phyloP scores from a whole-genome alignment of 257 asterid genomes.

The Solanum dulcamara region DNA sequence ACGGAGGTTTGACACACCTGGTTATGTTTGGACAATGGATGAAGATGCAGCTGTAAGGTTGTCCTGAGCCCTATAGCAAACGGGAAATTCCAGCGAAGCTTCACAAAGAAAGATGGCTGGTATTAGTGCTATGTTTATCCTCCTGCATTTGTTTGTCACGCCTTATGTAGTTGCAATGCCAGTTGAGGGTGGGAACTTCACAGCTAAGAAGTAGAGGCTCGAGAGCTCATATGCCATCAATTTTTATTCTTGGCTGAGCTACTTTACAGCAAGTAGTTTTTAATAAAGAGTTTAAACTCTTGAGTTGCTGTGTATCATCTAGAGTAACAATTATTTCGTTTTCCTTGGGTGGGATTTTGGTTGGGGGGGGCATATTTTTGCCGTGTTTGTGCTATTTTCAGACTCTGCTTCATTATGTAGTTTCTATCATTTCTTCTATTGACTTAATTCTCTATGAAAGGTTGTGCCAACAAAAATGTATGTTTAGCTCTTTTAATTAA shows the following conservation, averaged over 20 bases:
- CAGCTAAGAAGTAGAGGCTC: slow-evolving; percentile 3
- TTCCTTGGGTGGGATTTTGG: slow-evolving; percentile 3
- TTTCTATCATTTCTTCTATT: background rate
- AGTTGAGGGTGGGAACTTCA: slow-evolving; percentile 12
- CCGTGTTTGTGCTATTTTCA: background rate
- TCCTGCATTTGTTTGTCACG: slow-evolving; percentile 19
- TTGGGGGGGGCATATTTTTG: background rate
- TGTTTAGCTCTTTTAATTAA: background rate
- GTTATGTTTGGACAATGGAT: slow-evolving; percentile 67
- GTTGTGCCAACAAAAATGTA: background rate
- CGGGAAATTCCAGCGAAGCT: background rate
- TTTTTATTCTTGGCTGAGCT: slow-evolving; percentile 55
- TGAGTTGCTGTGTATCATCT: slow-evolving; percentile 8
- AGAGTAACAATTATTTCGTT: background rate
- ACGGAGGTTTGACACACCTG: slow-evolving; percentile 79
- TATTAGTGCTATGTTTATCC: slow-evolving; percentile 11
- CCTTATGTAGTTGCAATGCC: slow-evolving; percentile 26
- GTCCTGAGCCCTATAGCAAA: slow-evolving; percentile 1
- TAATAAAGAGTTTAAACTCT: slow-evolving; percentile 23
- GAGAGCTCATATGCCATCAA: slow-evolving; percentile 41
- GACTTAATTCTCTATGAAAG: background rate
- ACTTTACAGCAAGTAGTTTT: slow-evolving; percentile 15
- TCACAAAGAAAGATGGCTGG: slow-evolving; percentile 22
- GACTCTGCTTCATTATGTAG: background rate
- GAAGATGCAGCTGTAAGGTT: slow-evolving; percentile 29